Percentiles rank a stretch among this genome's conserved stretches.
Conservation (phyloP, 2,329 filamentous ascomycete genomes). For the Huntiella decipiens region DNA sequence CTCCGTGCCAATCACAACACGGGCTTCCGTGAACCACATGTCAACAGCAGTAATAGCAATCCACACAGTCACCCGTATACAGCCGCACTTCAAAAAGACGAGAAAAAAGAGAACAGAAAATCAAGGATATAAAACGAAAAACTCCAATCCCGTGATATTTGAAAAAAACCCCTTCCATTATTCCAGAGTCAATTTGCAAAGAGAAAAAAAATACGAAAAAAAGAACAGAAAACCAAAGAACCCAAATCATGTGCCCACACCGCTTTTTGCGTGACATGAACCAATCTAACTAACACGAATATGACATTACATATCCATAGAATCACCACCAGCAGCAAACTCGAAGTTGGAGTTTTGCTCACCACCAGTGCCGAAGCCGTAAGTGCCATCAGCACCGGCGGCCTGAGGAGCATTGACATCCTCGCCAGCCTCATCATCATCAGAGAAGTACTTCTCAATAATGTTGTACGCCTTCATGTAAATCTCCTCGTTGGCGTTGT, state of each 20-base stretch:
- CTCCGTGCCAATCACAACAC: neutral
- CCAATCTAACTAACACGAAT: neutral
- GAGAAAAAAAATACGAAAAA: neutral
- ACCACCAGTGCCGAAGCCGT: constrained; percentile 56
- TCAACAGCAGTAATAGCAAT: neutral
- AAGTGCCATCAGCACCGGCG: constrained; percentile 51
- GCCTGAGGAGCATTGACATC: constrained; percentile 50
- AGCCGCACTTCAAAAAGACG: neutral
- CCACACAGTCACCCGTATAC: neutral
- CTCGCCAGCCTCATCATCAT: constrained; percentile 87
- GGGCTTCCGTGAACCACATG: neutral
- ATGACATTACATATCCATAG: constrained; percentile 43
- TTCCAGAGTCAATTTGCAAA: neutral
- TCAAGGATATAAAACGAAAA: neutral
- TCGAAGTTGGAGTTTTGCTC: constrained; percentile 71
- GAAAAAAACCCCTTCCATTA: neutral
- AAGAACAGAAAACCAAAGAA: too few species aligned
- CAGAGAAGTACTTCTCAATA: constrained; percentile 99
- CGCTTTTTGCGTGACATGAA: constrained; percentile 3
- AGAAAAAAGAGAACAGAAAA: neutral
- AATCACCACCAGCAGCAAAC: constrained; percentile 58
- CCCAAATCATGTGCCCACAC: neutral
- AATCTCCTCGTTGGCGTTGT: constrained; percentile 99
- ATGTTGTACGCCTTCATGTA: constrained; percentile 99
- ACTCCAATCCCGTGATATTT: neutral